Conservation (phyloP, 2,329 filamentous ascomycete species). For the Graphium sp. region DNA sequence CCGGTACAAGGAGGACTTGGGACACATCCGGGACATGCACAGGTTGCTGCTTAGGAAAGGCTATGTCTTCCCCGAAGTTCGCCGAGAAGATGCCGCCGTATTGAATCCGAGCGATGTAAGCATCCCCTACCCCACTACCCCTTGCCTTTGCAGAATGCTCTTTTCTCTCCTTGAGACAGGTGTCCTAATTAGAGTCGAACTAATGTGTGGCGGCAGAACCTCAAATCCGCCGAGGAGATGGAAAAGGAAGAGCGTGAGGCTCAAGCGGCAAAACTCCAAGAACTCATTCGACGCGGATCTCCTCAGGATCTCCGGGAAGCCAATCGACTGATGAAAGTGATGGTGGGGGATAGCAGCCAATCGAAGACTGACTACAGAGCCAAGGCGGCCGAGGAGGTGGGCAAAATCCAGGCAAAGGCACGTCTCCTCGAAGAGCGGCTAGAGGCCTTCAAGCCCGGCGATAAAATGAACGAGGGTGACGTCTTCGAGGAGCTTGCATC, state of each 20-base stretch:
- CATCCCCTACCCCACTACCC: slow-evolving; percentile 11
- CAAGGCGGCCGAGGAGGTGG: slow-evolving; percentile 90
- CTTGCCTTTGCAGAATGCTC: neutral
- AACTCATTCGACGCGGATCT: slow-evolving; percentile 80
- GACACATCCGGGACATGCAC: slow-evolving; percentile 97
- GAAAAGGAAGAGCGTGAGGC: slow-evolving; percentile 90
- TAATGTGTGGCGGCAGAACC: slow-evolving; percentile 47
- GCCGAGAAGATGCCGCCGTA: slow-evolving; percentile 86
- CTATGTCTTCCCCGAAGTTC: slow-evolving; percentile 85
- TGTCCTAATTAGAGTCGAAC: no score
- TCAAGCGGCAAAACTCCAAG: slow-evolving; percentile 95
- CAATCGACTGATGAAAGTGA: slow-evolving; percentile 95
- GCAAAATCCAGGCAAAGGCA: slow-evolving; percentile 91
- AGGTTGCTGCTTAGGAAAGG: slow-evolving; percentile 90
- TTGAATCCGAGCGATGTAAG: slow-evolving; percentile 90
- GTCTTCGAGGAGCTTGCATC: slow-evolving; percentile 74
- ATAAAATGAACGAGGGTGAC: slow-evolving; percentile 53
- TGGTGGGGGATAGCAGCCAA: slow-evolving; percentile 92
- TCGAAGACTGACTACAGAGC: slow-evolving; percentile 96
- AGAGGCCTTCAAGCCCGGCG: slow-evolving; percentile 66
- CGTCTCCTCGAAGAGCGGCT: slow-evolving; percentile 83
- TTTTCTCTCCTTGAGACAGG: no score
- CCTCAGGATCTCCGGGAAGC: slow-evolving; percentile 93
- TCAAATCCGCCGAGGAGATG: slow-evolving; percentile 96
- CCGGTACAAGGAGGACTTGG: slow-evolving; percentile 90